Evolutionary conservation across 1,284 basidiomycete species (phyloP).

Genomic region (Microbotryum scabiosae): DNA sequence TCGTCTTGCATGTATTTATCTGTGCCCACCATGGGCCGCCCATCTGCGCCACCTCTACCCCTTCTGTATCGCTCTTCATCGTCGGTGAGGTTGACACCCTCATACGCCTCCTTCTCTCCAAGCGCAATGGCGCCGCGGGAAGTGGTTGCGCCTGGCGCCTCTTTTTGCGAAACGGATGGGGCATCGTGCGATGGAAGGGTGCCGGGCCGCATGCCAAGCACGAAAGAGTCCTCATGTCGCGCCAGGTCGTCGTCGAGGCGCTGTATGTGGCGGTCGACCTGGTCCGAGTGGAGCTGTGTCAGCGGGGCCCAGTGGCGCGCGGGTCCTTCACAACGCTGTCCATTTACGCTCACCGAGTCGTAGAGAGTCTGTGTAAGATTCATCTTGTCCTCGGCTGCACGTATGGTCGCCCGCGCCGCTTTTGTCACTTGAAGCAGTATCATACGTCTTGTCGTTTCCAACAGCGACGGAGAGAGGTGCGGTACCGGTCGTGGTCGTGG

Average conservation of each 20-base stretch:
- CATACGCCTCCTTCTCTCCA: slow-evolving; percentile 23
- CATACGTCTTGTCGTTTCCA: not conserved
- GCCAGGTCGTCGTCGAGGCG: slow-evolving; percentile 30
- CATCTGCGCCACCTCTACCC: slow-evolving; percentile 1
- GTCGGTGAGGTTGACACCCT: not conserved
- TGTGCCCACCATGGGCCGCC: not conserved
- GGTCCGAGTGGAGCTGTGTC: too few species aligned
- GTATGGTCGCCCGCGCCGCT: slow-evolving; percentile 5
- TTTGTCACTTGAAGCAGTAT: slow-evolving; percentile 4
- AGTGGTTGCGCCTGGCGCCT: slow-evolving; percentile 11
- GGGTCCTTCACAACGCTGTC: too few species aligned
- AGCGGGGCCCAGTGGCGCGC: too few species aligned
- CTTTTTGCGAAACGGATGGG: slow-evolving; percentile 7
- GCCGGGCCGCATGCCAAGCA: slow-evolving; percentile 29
- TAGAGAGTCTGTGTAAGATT: slow-evolving; percentile 27
- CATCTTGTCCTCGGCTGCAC: slow-evolving; percentile 32
- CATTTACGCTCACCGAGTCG: slow-evolving; percentile 19
- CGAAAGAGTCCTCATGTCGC: slow-evolving; percentile 25
- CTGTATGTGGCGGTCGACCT: slow-evolving; percentile 35
- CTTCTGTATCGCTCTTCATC: slow-evolving; percentile 1
- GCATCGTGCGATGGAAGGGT: slow-evolving; percentile 33
- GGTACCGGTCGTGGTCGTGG: not conserved
- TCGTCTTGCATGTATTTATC: not conserved
- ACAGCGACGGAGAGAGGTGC: not conserved
- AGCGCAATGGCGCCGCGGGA: slow-evolving; percentile 19